Base-by-base conservation (phyloP, 352 stramenopile genomes). In the Ophiocytium majus region DNA sequence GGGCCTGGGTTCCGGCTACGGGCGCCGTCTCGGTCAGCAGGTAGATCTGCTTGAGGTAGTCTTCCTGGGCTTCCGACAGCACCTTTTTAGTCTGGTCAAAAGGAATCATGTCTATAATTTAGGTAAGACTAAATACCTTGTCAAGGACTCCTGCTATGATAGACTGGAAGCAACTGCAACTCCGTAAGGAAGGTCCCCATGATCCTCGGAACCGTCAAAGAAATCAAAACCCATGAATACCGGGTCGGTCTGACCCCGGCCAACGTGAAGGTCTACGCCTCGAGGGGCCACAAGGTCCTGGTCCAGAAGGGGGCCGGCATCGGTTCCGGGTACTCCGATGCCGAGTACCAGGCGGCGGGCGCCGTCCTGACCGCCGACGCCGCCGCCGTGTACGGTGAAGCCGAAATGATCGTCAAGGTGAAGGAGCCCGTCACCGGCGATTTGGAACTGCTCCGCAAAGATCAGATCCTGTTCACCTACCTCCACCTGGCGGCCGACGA, bases 151-250 rank as follows among this genome's bases (percentile, higher is more conserved):
- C n/a, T n/a, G n/a, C n/a, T n/a, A n/a, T n/a, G n/a, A n/a, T n/a
- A n/a, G n/a, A n/a, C n/a, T n/a, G n/a, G n/a, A n/a, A 71, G 23
- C 57, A 71, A 28, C 23, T 71, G 57, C 28, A 23, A 23, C 57
- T 23, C 57, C 28, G 23, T 23, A 71, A 23, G 57, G 57, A 28
- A 71, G 57, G 28, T 28, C 28, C 57, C 57, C 28, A 71, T 71
- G 57, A 71, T 23, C 23, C 23, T 71, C 28, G 57, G 19, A 23
- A 28, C 28, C 28, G 19, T 28, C 28, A 71, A 71, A 28, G 57
- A 71, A 71, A 71, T 71, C 28, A 71, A 71, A 71, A 71, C 23
- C 57, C 23, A 71, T 71, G 57, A 71, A 71, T 23, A 71, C 57
- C 57, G 57, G 19, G 57, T 71, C 28, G 57, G 57, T 23, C 28